Percentiles rank a stretch among this genome's conserved stretches.
Conservation (phyloP, 129 eudicot genomes). For the Apium graveolens region DNA sequence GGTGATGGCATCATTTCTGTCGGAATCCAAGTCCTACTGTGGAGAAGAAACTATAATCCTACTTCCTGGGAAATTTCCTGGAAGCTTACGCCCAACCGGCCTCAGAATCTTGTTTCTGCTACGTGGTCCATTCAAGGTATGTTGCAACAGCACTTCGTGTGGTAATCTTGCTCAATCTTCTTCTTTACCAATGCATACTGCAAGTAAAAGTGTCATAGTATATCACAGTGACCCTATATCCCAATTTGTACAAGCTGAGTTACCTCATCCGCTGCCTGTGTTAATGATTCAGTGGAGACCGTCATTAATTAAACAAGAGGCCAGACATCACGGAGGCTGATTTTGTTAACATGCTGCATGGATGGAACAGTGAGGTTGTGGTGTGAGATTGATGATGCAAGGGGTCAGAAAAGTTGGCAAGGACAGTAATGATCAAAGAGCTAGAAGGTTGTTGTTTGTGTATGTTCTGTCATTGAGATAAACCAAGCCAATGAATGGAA, state of each 20-base stretch:
- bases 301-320: constrained; percentile 34
- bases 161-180: constrained; percentile 23
- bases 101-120: constrained; percentile 66
- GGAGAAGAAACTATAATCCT: constrained; percentile 52
- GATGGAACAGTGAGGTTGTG: constrained; percentile 92
- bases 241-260: constrained; percentile 41
- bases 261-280: constrained; percentile 70
- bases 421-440: constrained; percentile 45
- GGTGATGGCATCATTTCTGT: constrained; percentile 90
- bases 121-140: constrained; percentile 63
- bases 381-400: constrained; percentile 76
- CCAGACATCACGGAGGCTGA: constrained; percentile 36
- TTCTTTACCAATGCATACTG: constrained; percentile 18
- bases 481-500: constrained; percentile 58
- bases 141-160: constrained; percentile 61
- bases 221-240: constrained; percentile 43
- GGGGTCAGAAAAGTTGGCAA: constrained; percentile 43
- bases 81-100: constrained; percentile 49
- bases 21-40: constrained; percentile 61
- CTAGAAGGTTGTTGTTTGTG: constrained; percentile 50
- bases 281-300: constrained; percentile 95
- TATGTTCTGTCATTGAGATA: constrained; percentile 76
- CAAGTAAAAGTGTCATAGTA: constrained; percentile 40
- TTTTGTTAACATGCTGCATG: constrained; percentile 69
- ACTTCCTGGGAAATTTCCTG: constrained; percentile 78